Evolutionary conservation across 139 green algal species (phyloP).

Genomic region (Deuterostichococcus epilithicus): DNA sequence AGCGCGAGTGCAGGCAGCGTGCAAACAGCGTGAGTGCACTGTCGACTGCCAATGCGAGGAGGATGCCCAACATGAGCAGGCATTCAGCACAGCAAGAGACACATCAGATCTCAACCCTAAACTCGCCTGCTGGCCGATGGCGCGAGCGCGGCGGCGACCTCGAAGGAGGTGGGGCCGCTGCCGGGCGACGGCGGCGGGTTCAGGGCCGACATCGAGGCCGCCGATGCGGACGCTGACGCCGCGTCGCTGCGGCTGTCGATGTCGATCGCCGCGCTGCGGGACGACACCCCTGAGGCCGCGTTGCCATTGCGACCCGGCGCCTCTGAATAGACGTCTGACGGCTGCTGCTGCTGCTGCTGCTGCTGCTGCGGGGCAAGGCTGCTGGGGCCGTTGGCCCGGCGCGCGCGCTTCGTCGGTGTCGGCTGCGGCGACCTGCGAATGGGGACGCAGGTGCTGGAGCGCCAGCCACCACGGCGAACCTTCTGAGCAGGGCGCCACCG

Average conservation of each 20-base stretch:
- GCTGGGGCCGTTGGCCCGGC: not conserved
- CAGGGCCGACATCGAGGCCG: not conserved
- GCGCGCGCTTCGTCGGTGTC: not conserved
- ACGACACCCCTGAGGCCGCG: too few species aligned
- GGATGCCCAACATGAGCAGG: too few species aligned
- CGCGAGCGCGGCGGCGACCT: not conserved
- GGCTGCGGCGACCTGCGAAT: slow-evolving; percentile 1
- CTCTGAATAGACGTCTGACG: too few species aligned
- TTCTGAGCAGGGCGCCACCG: too few species aligned
- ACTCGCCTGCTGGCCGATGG: not conserved
- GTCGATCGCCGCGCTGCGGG: not conserved
- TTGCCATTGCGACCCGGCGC: too few species aligned
- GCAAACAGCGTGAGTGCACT: too few species aligned
- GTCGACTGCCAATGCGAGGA: too few species aligned
- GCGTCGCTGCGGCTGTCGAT: not conserved
- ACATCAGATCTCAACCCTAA: too few species aligned
- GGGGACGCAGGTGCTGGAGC: not conserved
- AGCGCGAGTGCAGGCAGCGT: too few species aligned
- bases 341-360: slow-evolving; percentile 9
- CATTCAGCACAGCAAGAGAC: too few species aligned
- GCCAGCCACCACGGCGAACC: not conserved
- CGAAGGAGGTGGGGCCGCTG: not conserved
- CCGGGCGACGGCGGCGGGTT: not conserved
- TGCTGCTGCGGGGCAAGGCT: not conserved
- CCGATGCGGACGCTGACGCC: not conserved